These are phyloP conservation scores for Nitzschia palea DNA, from an alignment of 108 stramenopile genomes.

Conservation along the genomic window DNA sequence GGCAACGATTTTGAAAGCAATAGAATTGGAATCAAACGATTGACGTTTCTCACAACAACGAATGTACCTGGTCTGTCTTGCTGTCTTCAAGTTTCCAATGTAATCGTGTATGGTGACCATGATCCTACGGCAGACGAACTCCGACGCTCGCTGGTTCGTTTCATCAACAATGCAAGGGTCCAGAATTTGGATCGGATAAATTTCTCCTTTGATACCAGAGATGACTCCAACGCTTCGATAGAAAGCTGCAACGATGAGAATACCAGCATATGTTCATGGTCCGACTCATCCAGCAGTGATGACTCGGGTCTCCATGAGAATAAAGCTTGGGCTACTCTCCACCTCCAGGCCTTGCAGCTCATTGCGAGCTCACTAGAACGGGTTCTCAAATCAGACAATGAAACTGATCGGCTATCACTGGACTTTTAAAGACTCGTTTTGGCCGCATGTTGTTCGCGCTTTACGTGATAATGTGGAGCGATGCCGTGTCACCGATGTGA, in stretches of 20 bases:
- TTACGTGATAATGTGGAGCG: slow-evolving; percentile 24
- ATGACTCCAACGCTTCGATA: no score
- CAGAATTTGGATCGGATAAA: not conserved
- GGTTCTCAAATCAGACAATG: not conserved
- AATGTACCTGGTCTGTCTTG: not conserved
- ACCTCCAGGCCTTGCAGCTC: slow-evolving; percentile 11
- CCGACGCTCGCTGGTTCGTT: not conserved
- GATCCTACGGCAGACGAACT: slow-evolving; percentile 17
- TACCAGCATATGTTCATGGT: not conserved
- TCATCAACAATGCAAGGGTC: not conserved
- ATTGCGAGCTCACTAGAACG: slow-evolving; percentile 10
- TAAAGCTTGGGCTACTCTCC: not conserved
- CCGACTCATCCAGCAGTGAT: not conserved
- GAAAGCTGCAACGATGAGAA: no score
- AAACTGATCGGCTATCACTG: not conserved
- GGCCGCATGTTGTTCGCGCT: slow-evolving; percentile 9
- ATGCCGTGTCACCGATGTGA: slow-evolving; percentile 8
- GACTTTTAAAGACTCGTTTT: slow-evolving; percentile 13
- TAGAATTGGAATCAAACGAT: slow-evolving; percentile 17
- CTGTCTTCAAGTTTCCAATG: not conserved
- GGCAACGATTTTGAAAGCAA: slow-evolving; percentile 8
- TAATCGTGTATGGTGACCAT: slow-evolving; percentile 19
- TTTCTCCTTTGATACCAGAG: no score
- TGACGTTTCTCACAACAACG: slow-evolving; percentile 8
- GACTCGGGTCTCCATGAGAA: not conserved